Evolutionary conservation across 2,329 filamentous ascomycete genomes (phyloP), one percentile per base, ranked within the genome.

Genomic region (Meredithiella fracta): DNA sequence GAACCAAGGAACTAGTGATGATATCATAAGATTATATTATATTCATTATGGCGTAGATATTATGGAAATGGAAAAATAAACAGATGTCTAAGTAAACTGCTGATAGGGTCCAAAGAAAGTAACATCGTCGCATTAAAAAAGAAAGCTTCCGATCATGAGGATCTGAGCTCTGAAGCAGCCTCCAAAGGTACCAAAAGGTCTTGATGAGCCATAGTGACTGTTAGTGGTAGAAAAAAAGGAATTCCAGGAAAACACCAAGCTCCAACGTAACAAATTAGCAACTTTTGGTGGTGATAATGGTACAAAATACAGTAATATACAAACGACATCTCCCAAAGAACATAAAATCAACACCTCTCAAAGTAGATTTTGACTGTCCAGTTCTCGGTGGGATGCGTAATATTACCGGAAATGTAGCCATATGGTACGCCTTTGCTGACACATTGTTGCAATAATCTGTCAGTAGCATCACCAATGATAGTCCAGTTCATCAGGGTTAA

Each of bases 261-360:
- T n/a, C n/a, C 26, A 31, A 51, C 20, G 49, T 14, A 29, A 51
- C 6, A 34, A 23, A 31, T 14, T 22, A 22, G 20, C 26, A 34
- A 3, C 29, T 51, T 51, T 51, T 34, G 8, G 11, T 31, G 23
- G 22, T 51, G 17, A 17, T 17, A 31, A 51, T 15, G 17, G n/a
- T 20, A 34, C 17, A 17, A 34, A 17, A 34, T 11, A 51, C 23
- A 51, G 11, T 2, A 20, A 34, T 44, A 44, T 38, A 42, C 23
- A 54, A 31, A 8, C 37, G 25, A 17, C 47, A 34, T 42, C 15
- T 22, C 25, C 15, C 29, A 54, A 37, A 37, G 8, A 34, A 5
- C 40, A 37, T 11, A 34, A 20, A 54, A 29, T 56, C 15, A 56
- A 31, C 51, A 59, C n/a, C n/a, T 52, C 15, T 56, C 49, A 31